A percentile compares a stretch with the other conserved stretches of the same genome.
Conservation (phyloP, 371 early-diverging fungal species). For the Syncephalastrum contaminatum region DNA sequence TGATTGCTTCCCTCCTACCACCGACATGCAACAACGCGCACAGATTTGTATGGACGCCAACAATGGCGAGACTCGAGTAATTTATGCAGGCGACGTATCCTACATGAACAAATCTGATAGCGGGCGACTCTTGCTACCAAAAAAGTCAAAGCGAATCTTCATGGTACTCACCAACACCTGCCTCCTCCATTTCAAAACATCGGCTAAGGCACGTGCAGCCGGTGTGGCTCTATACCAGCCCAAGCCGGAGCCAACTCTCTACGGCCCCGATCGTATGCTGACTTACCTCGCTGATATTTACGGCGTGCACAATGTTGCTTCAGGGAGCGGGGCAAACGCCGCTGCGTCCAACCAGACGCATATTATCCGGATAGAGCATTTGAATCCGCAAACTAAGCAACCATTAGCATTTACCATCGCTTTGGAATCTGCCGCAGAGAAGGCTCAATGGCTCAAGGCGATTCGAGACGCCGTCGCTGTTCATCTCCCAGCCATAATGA, state of each 20-base stretch:
- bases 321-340: too few species aligned
- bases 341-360: neutral
- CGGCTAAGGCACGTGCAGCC: slow-evolving; percentile 28
- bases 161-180: slow-evolving; percentile 35
- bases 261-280: slow-evolving; percentile 18
- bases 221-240: slow-evolving; percentile 20
- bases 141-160: slow-evolving; percentile 22
- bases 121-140: neutral
- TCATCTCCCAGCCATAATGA: slow-evolving; percentile 18
- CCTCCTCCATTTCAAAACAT: slow-evolving; percentile 32
- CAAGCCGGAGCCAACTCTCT: neutral
- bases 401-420: slow-evolving; percentile 16
- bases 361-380: slow-evolving; percentile 33
- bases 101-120: slow-evolving; percentile 22
- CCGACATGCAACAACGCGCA: slow-evolving; percentile 3
- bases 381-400: slow-evolving; percentile 28
- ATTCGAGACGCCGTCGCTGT: slow-evolving; percentile 22
- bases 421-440: slow-evolving; percentile 16
- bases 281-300: slow-evolving; percentile 22
- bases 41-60: slow-evolving; percentile 1
- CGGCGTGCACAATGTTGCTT: slow-evolving; percentile 26
- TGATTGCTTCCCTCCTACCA: slow-evolving; percentile 1
- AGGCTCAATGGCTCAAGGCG: slow-evolving; percentile 29
- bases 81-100: slow-evolving; percentile 32
- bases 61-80: slow-evolving; percentile 14